Percentiles rank a stretch among this genome's conserved stretches.
Conservation (phyloP, 495 filamentous ascomycete genomes). For the Staphylotrichum tortipilum region DNA sequence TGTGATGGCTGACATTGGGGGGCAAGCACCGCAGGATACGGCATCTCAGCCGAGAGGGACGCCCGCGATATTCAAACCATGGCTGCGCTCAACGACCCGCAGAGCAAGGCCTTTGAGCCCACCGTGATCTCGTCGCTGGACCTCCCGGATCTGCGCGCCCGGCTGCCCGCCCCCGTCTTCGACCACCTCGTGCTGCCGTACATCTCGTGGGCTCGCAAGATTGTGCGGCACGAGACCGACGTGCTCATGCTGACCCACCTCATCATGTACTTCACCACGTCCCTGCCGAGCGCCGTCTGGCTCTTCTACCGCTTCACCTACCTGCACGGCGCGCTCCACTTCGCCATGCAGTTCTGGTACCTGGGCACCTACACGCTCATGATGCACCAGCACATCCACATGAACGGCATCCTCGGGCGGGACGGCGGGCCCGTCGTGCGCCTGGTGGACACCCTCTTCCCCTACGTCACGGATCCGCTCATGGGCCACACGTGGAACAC, state of each 20-base stretch:
- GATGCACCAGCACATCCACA: slow-evolving; percentile 5
- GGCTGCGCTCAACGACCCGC: not conserved
- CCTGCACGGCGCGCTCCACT: slow-evolving; percentile 1
- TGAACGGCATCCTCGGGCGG: not conserved
- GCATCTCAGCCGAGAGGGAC: not conserved
- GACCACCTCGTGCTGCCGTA: not conserved
- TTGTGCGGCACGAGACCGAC: slow-evolving; percentile 1
- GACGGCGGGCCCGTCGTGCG: not conserved
- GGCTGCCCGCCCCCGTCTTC: not conserved
- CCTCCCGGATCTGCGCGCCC: not conserved
- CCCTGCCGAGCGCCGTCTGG: not conserved
- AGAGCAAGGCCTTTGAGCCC: not conserved
- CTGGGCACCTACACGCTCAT: slow-evolving; percentile 2
- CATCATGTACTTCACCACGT: not conserved
- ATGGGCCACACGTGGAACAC: slow-evolving; percentile 2
- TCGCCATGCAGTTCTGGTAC: slow-evolving; percentile 3
- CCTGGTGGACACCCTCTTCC: not conserved
- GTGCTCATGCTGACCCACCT: not conserved
- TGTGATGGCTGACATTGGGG: not conserved
- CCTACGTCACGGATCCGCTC: slow-evolving; percentile 2
- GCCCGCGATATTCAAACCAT: not conserved
- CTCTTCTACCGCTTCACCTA: slow-evolving; percentile 1
- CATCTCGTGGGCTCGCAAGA: not conserved
- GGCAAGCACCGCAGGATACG: not conserved
- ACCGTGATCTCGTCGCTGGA: not conserved